Conservation (phyloP, 371 early-diverging fungal genomes). For the Haplosporangium sp. region DNA sequence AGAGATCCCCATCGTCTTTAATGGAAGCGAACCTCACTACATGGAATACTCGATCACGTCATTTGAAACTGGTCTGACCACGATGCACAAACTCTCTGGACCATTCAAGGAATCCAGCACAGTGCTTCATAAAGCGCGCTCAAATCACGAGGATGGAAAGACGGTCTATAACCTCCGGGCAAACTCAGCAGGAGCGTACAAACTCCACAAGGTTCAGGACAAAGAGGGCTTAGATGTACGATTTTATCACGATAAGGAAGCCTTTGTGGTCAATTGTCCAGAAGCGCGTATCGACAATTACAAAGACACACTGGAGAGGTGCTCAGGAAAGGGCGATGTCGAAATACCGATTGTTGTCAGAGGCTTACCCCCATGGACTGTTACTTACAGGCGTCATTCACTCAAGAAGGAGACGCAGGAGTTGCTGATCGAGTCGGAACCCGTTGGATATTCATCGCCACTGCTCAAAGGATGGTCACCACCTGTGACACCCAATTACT, state of each 20-base stretch:
- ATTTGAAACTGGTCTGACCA: constrained; percentile 30
- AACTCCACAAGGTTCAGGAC: constrained; percentile 23
- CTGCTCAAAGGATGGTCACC: constrained; percentile 41
- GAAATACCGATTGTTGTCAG: constrained; percentile 38
- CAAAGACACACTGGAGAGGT: constrained; percentile 26
- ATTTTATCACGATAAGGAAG: constrained; percentile 35
- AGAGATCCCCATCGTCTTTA: constrained; percentile 43
- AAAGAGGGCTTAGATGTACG: constrained; percentile 34
- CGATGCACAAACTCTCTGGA: constrained; percentile 21
- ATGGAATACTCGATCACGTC: constrained; percentile 41
- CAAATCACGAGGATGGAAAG: constrained; percentile 17
- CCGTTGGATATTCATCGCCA: constrained; percentile 41
- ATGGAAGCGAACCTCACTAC: constrained; percentile 42
- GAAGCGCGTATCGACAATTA: constrained; percentile 38
- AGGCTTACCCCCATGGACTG: constrained; percentile 47
- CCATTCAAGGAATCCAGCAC: constrained; percentile 34
- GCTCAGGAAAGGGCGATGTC: constrained; percentile 43
- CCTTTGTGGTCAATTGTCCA: constrained; percentile 39
- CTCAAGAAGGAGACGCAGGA: constrained; percentile 28
- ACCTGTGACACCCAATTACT: constrained; percentile 30
- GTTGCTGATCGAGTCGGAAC: constrained; percentile 38
- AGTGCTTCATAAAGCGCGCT: constrained; percentile 23
- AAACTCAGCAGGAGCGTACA: constrained; percentile 30
- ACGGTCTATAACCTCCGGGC: constrained; percentile 30
- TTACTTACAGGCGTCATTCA: constrained; percentile 33